Conservation (phyloP, 2,329 filamentous ascomycete genomes). For the Colletotrichum falcatum region DNA sequence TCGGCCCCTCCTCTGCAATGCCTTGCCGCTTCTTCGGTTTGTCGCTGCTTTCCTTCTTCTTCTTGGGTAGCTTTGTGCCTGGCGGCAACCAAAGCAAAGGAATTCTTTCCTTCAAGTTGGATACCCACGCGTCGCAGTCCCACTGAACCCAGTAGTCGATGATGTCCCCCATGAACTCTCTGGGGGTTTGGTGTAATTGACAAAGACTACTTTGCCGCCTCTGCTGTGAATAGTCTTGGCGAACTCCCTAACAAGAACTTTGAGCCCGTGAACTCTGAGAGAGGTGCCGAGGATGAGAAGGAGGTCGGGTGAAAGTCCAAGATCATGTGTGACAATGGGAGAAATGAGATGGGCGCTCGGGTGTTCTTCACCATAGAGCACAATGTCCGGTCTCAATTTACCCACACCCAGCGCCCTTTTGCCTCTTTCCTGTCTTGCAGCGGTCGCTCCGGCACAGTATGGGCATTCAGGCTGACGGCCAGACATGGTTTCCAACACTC, state of each 20-base stretch:
- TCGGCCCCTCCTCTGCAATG: conserved; percentile 33
- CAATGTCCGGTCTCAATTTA: conserved; percentile 77
- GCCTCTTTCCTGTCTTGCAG: conserved; percentile 71
- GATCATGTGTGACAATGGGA: conserved; percentile 75
- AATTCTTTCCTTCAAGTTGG: conserved; percentile 69
- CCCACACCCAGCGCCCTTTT: conserved; percentile 76
- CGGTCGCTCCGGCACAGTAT: conserved; percentile 71
- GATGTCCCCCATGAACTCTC: conserved; percentile 80
- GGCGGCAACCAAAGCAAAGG: conserved; percentile 70
- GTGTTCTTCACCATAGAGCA: conserved; percentile 80
- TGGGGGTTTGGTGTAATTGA: conserved; percentile 78
- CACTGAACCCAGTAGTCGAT: conserved; percentile 81
- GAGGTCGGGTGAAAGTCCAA: conserved; percentile 73
- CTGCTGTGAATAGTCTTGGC: conserved; percentile 76
- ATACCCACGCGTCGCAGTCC: conserved; percentile 81
- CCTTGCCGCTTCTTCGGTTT: conserved; percentile 32
- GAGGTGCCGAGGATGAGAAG: conserved; percentile 79
- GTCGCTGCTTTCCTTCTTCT: conserved; percentile 50
- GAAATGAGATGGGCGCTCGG: conserved; percentile 76
- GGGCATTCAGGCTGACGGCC: conserved; percentile 77
- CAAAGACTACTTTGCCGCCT: conserved; percentile 77
- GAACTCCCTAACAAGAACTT: conserved; percentile 78
- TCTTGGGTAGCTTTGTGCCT: conserved; percentile 55
- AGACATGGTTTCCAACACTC: conserved; percentile 68
- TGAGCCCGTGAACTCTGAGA: conserved; percentile 77